These are phyloP conservation scores for Tieghemostelium lacteum DNA, from an alignment of 78 protist species.

Conservation along the genomic window DNA sequence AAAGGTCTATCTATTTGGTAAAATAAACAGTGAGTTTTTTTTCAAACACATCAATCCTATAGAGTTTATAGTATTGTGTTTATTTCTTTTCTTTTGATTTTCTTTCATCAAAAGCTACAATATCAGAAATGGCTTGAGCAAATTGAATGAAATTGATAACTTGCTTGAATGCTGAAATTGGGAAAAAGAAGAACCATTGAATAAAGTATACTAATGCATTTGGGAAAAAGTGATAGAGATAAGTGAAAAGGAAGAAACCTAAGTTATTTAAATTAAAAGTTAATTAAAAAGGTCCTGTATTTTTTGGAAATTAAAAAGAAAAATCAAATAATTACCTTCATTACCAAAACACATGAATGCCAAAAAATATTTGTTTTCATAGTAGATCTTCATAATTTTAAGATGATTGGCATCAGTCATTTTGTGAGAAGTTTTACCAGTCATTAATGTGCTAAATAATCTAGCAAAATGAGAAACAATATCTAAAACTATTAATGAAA, in stretches of 20 bases:
- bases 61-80: no score
- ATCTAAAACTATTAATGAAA: constrained; percentile 81
- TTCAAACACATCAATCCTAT: no score
- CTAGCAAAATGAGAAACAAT: constrained; percentile 83
- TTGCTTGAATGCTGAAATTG: constrained; percentile 54
- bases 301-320: not conserved
- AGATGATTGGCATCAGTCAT: constrained; percentile 42
- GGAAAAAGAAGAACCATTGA: constrained; percentile 55
- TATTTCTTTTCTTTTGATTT: constrained; percentile 10
- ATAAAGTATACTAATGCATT: not conserved
- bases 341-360: constrained; percentile 83
- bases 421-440: constrained; percentile 75
- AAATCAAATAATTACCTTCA: no score
- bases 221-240: constrained; percentile 55
- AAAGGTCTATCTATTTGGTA: no score
- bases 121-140: constrained; percentile 53
- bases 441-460: constrained; percentile 63
- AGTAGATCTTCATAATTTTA: constrained; percentile 35
- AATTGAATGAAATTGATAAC: constrained; percentile 53
- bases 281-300: not conserved
- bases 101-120: constrained; percentile 39
- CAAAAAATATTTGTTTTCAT: constrained; percentile 71
- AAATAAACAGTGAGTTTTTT: no score
- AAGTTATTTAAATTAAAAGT: not conserved
- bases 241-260: constrained; percentile 73